These are phyloP conservation scores for Castanea crenata DNA, from an alignment of 306 rosid genomes.

Conservation along the genomic window DNA sequence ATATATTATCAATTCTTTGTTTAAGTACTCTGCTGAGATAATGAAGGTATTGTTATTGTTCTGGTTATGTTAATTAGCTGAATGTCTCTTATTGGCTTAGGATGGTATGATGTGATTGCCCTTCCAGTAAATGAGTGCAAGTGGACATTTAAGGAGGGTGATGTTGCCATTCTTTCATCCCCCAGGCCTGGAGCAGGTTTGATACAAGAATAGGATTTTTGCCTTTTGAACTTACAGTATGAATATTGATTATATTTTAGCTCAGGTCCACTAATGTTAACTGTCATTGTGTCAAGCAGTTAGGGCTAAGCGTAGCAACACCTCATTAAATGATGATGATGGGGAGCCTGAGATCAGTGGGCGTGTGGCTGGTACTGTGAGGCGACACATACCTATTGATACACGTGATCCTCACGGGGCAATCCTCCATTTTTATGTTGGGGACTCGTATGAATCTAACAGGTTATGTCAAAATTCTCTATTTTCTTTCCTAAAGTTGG, in stretches of 20 bases:
- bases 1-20: neutral
- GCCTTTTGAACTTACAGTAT: neutral
- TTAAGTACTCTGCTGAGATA: neutral
- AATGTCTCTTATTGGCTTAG: constrained; percentile 43
- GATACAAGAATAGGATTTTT: constrained; percentile 23
- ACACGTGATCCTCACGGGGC: constrained; percentile 96
- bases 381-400: constrained; percentile 86
- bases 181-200: constrained; percentile 97
- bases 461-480: constrained; percentile 45
- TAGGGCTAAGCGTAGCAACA: constrained; percentile 58
- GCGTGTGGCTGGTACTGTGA: constrained; percentile 88
- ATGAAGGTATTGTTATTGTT: neutral
- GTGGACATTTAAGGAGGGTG: constrained; percentile 99
- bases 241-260: neutral
- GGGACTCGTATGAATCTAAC: constrained; percentile 74
- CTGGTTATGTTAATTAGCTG: constrained; percentile 11
- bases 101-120: constrained; percentile 94
- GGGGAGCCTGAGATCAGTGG: constrained; percentile 80
- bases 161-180: constrained; percentile 91
- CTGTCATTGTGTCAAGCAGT: constrained; percentile 52
- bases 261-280: constrained; percentile 3
- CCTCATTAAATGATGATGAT: constrained; percentile 50
- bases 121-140: constrained; percentile 86
- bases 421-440: constrained; percentile 89
- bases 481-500: neutral